Percentiles rank a stretch among this genome's conserved stretches.
These are phyloP conservation scores for Xerocomus nothofagi DNA, from an alignment of 1,284 basidiomycete species.

Conservation along the genomic window DNA sequence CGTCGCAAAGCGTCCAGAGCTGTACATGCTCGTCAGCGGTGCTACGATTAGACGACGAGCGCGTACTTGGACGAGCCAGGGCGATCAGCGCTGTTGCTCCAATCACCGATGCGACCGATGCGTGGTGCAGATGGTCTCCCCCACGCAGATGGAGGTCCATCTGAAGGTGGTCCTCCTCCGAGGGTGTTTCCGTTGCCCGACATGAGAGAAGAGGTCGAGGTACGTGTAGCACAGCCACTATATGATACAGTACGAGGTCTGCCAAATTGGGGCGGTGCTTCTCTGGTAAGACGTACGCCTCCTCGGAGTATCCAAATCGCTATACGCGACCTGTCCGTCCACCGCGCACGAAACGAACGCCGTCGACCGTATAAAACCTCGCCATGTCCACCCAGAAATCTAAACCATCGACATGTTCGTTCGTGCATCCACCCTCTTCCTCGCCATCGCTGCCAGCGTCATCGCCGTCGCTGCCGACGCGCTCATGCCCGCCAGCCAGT, in stretches of 20 bases:
- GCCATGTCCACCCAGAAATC: too few species aligned
- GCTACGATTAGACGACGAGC: neutral
- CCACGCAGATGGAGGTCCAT: conserved; percentile 51
- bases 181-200: conserved; percentile 48
- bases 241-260: too few species aligned
- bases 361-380: conserved; percentile 18
- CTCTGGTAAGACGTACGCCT: too few species aligned
- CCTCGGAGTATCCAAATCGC: too few species aligned
- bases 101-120: conserved; percentile 41
- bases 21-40: conserved; percentile 5
- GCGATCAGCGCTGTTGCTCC: conserved; percentile 13
- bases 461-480: conserved; percentile 14
- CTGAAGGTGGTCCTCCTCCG: conserved; percentile 41
- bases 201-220: conserved; percentile 32
- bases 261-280: too few species aligned
- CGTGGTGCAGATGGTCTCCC: conserved; percentile 39
- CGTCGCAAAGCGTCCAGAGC: conserved; percentile 22
- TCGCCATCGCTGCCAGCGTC: conserved; percentile 14
- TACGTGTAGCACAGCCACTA: neutral
- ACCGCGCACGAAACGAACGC: neutral
- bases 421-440: conserved; percentile 11
- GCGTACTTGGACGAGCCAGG: conserved; percentile 14
- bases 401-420: conserved; percentile 15
- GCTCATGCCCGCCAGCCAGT: conserved; percentile 15
- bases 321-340: too few species aligned